phyloP scores from a whole-genome alignment of 2,329 filamentous ascomycete genomes.

The Sphaerostilbella broomeana region DNA sequence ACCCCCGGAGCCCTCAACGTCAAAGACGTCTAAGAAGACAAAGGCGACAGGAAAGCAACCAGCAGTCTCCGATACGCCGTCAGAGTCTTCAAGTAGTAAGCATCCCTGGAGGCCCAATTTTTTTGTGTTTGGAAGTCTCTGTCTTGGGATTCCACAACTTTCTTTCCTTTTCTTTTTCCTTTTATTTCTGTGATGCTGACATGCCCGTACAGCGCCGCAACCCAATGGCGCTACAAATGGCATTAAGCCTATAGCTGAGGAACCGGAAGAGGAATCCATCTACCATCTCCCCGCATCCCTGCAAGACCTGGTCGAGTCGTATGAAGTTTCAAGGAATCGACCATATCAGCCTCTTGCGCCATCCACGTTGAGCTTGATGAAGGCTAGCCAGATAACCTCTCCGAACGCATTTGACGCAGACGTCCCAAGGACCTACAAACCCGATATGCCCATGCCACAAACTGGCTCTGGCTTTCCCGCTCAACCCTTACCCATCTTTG shows the following conservation, averaged over 20 bases:
- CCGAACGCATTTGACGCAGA: conserved; percentile 76
- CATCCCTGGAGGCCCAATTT: not conserved
- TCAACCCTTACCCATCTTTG: conserved; percentile 84
- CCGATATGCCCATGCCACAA: conserved; percentile 68
- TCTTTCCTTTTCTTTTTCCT: not conserved
- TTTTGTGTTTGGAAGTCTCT: not conserved
- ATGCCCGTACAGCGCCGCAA: conserved; percentile 29
- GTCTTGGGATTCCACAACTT: not conserved
- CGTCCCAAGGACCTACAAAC: conserved; percentile 75
- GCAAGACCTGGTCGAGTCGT: conserved; percentile 85
- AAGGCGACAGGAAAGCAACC: conserved; percentile 41
- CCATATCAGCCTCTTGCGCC: conserved; percentile 55
- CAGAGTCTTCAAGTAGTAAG: conserved; percentile 41
- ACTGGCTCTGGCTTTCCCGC: conserved; percentile 83
- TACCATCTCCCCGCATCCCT: conserved; percentile 87
- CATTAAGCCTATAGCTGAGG: conserved; percentile 38
- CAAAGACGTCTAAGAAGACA: conserved; percentile 31
- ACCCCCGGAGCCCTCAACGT: conserved; percentile 23
- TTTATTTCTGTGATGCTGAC: conserved; percentile 4
- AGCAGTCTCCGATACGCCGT: conserved; percentile 31
- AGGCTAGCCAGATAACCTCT: conserved; percentile 63
- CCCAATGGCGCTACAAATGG: conserved; percentile 49
- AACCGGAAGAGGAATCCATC: conserved; percentile 66
- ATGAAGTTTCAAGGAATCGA: conserved; percentile 73
- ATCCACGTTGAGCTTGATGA: conserved; percentile 66